A percentile compares a stretch with the other conserved stretches of the same genome.
These are phyloP conservation scores for Chaetomium tenue DNA, from an alignment of 495 filamentous ascomycete species.

Conservation along the genomic window DNA sequence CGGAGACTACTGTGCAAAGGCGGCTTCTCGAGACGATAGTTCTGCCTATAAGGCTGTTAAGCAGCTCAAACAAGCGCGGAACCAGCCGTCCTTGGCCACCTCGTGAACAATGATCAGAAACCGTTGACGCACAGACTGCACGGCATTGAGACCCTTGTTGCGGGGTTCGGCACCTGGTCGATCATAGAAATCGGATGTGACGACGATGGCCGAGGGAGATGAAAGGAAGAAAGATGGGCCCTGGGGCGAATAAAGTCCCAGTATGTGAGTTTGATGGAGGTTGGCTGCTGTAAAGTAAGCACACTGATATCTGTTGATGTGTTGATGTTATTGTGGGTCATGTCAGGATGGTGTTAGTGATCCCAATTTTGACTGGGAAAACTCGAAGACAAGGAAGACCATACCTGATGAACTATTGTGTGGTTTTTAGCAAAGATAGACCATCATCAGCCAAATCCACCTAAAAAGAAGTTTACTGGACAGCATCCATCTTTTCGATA, in stretches of 20 bases:
- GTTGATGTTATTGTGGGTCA: background rate
- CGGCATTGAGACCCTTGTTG: conserved; percentile 26
- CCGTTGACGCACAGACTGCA: conserved; percentile 21
- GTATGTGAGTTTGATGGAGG: too few species aligned
- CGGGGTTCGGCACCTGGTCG: conserved; percentile 14
- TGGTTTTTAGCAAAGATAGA: background rate
- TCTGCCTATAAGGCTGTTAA: conserved; percentile 22
- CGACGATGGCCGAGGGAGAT: background rate
- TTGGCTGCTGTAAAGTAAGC: too few species aligned
- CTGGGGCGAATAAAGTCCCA: background rate
- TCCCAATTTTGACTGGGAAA: background rate
- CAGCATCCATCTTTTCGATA: background rate
- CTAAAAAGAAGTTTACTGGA: conserved; percentile 1
- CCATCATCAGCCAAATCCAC: background rate
- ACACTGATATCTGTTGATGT: too few species aligned
- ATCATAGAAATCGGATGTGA: conserved; percentile 2
- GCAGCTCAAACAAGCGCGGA: conserved; percentile 22
- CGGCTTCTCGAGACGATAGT: background rate
- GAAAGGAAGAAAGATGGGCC: background rate
- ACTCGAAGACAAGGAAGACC: background rate
- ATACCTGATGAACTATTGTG: background rate
- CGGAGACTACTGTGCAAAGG: background rate
- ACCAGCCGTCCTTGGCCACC: background rate
- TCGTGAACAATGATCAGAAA: background rate
- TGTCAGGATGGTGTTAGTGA: background rate